Conservation (phyloP, 2,329 filamentous ascomycete species). For the Ramichloridium luteum region DNA sequence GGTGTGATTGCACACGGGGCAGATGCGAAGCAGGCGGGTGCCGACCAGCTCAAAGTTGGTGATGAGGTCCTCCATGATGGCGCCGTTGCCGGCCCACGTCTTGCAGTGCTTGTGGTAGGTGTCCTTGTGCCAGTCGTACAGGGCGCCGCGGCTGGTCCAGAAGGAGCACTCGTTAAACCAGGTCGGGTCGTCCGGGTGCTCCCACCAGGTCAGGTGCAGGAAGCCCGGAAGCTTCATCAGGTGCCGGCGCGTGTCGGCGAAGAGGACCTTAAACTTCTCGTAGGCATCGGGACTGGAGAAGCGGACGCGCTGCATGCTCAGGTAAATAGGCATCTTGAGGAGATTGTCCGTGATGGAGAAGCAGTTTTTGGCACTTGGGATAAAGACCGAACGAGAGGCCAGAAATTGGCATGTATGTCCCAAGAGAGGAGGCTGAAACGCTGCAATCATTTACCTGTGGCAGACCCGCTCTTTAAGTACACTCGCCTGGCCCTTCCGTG, state of each 20-base stretch:
- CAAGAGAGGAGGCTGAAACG: no score
- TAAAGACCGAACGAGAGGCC: no score
- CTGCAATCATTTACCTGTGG: no score
- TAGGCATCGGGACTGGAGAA: conserved; percentile 6
- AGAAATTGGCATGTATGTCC: no score
- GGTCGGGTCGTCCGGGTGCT: conserved; percentile 4
- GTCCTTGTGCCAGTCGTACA: conserved; percentile 7
- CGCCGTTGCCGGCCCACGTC: conserved; percentile 5
- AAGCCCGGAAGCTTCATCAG: conserved; percentile 6
- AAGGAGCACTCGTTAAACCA: conserved; percentile 6
- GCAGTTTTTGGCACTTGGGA: no score
- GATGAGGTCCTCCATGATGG: conserved; percentile 6
- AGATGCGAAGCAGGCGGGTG: conserved; percentile 5
- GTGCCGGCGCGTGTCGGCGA: conserved; percentile 5
- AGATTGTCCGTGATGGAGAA: no score
- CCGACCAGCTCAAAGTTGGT: conserved; percentile 6
- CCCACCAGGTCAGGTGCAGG: conserved; percentile 6
- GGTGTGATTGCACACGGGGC: conserved; percentile 4
- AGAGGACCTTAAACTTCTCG: conserved; percentile 6
- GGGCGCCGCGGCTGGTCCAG: conserved; percentile 3
- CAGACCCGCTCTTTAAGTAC: no score
- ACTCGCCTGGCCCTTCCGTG: no score
- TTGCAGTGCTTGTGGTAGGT: conserved; percentile 8
- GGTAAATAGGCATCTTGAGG: conserved; percentile 6
- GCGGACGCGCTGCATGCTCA: conserved; percentile 7